Percentiles rank a stretch among this genome's conserved stretches.
Conservation (phyloP, 2,329 filamentous ascomycete species). For the Botrytis cinerea region DNA sequence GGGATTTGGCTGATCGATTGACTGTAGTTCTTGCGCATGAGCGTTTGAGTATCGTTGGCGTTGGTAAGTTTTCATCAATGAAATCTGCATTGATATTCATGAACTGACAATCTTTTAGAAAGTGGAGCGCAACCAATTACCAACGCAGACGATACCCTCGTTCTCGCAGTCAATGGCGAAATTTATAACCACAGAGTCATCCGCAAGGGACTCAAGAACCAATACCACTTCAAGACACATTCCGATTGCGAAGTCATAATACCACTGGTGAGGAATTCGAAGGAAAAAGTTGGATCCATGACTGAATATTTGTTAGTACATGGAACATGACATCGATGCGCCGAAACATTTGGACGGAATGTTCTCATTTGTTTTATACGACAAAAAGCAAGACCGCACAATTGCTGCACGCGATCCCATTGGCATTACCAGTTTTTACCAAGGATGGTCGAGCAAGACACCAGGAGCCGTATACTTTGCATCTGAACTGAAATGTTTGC, state of each 20-base stretch:
- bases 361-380: constrained; percentile 99
- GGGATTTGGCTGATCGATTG: constrained; percentile 33
- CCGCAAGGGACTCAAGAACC: constrained; percentile 78
- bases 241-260: constrained; percentile 99
- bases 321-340: constrained; percentile 87
- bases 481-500: constrained; percentile 91
- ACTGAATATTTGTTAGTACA: constrained; percentile 61
- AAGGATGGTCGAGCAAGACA: constrained; percentile 83
- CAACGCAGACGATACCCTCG: constrained; percentile 84
- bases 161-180: constrained; percentile 97
- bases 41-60: constrained; percentile 91
- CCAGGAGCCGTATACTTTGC: constrained; percentile 91
- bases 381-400: constrained; percentile 89
- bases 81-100: background rate
- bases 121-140: constrained; percentile 93
- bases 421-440: constrained; percentile 95
- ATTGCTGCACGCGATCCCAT: constrained; percentile 96
- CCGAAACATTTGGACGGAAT: constrained; percentile 96
- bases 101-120: constrained; percentile 45
- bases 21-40: constrained; percentile 87
- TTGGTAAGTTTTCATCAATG: constrained; percentile 48
- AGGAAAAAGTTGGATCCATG: constrained; percentile 12
- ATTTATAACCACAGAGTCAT: constrained; percentile 99
- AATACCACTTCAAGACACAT: constrained; percentile 97
- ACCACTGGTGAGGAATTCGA: constrained; percentile 68